Evolutionary conservation across 1,284 basidiomycete genomes (phyloP), one percentile per base, ranked within the genome.

Genomic region (Hemileia vastatrix): DNA sequence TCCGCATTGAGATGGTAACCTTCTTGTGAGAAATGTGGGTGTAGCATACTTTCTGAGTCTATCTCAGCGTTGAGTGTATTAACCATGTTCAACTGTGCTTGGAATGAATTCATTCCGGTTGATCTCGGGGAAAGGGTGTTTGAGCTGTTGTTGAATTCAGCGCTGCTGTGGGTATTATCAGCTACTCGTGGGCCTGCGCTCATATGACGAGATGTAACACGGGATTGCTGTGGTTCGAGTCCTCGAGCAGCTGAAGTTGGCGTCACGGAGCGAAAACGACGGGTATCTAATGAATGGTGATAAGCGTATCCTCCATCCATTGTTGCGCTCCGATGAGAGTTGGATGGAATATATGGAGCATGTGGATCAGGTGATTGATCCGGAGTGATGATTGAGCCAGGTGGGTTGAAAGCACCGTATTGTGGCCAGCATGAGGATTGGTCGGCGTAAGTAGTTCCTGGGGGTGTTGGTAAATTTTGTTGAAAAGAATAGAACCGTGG

Each of bases 281-380:
- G 51, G 15, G 33, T 54, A 19, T 61, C 59, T 6, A 40, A n/a
- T n/a, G n/a, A n/a, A n/a, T n/a, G 19, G n/a, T 21, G 51, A 31
- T 44, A 61, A 47, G n/a, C 49, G 27, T 43, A 54, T 19, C 50
- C 36, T 11, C 59, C 52, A 19, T 61, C 59, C 51, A 61, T 61
- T 6, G 59, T n/a, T n/a, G n/a, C n/a, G n/a, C n/a, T n/a, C n/a
- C n/a, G n/a, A n/a, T n/a, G n/a, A n/a, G n/a, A n/a, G 13, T 9
- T 11, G n/a, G 32, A 43, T 11, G 54, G 43, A 32, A 50, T 52
- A 52, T 61, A 61, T 8, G 54, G 23, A 11, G 23, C 36, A 19
- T 50, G 59, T 19, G 59, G 59, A 40, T 61, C 59, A 18, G 59
- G 59, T 19, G 59, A 61, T 44, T 61, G 59, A 23, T 61, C 59